Percentiles rank a stretch among this genome's conserved stretches.
Evolutionary conservation across 306 rosid species (phyloP).

Genomic region (Prunus mume): DNA sequence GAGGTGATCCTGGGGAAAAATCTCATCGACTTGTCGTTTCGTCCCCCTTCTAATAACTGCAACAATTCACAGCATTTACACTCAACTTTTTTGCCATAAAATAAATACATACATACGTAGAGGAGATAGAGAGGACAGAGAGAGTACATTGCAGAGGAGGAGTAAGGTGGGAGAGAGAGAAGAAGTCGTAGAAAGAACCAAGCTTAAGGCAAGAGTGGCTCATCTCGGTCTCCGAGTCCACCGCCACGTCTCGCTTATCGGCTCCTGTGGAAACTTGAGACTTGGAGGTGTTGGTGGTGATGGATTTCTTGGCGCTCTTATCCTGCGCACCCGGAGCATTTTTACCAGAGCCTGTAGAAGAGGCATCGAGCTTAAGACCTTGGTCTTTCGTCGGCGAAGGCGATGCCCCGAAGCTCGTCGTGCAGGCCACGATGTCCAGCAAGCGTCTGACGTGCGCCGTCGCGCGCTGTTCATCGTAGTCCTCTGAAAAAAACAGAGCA

Average conservation of each 20-base stretch:
- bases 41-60: conserved; percentile 71
- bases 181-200: conserved; percentile 88
- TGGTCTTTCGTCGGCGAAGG: conserved; percentile 34
- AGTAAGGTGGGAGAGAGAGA: conserved; percentile 83
- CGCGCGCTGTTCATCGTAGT: conserved; percentile 67
- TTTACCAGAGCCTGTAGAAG: conserved; percentile 23
- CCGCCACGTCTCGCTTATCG: conserved; percentile 41
- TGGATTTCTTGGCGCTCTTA: conserved; percentile 40
- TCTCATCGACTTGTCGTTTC: conserved; percentile 62
- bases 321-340: conserved; percentile 37
- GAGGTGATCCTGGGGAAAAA: conserved; percentile 57
- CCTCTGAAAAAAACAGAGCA: conserved; percentile 43
- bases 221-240: conserved; percentile 60
- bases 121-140: conserved; percentile 4
- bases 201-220: conserved; percentile 78
- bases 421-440: conserved; percentile 84
- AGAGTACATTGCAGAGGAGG: conserved; percentile 83
- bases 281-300: conserved; percentile 13
- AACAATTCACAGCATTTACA: conserved; percentile 11
- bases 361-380: conserved; percentile 33
- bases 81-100: not conserved
- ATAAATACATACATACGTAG: not conserved
- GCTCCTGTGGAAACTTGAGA: conserved; percentile 26
- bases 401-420: conserved; percentile 71
- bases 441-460: conserved; percentile 76